Conservation (phyloP, 805 yeast species). For the Wickerhamomyces canadensis region DNA sequence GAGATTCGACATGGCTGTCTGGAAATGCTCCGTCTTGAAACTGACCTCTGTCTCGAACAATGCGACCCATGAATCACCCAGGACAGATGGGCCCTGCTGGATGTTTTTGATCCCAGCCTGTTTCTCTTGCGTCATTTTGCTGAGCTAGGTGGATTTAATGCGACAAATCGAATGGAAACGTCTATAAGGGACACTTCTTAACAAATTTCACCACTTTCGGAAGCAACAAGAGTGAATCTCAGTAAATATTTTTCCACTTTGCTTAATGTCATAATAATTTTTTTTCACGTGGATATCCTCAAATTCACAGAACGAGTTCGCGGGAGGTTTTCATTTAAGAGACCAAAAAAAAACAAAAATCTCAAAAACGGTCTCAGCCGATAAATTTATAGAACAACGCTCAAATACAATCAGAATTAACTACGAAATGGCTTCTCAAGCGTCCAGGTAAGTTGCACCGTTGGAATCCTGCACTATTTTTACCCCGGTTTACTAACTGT, state of each 20-base stretch:
- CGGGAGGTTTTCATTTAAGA: background rate
- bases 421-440: constrained; percentile 16
- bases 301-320: background rate
- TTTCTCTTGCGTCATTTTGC: constrained; percentile 1
- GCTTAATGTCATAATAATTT: too few species aligned
- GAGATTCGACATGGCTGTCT: constrained; percentile 71
- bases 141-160: background rate
- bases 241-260: too few species aligned
- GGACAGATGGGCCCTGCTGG: constrained; percentile 31
- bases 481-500: constrained; percentile 9
- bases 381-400: too few species aligned
- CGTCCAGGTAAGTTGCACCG: constrained; percentile 20
- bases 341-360: background rate
- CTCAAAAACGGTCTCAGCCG: too few species aligned
- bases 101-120: constrained; percentile 34
- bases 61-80: constrained; percentile 63
- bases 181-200: too few species aligned
- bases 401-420: too few species aligned
- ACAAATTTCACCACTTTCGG: too few species aligned
- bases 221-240: too few species aligned
- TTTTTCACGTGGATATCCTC: background rate
- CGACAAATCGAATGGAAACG: background rate
- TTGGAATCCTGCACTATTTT: too few species aligned
- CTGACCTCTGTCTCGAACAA: constrained; percentile 44
- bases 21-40: constrained; percentile 53